Base-by-base conservation (phyloP, 768 basidiomycete genomes). In the Infundibulicybe gibba region DNA sequence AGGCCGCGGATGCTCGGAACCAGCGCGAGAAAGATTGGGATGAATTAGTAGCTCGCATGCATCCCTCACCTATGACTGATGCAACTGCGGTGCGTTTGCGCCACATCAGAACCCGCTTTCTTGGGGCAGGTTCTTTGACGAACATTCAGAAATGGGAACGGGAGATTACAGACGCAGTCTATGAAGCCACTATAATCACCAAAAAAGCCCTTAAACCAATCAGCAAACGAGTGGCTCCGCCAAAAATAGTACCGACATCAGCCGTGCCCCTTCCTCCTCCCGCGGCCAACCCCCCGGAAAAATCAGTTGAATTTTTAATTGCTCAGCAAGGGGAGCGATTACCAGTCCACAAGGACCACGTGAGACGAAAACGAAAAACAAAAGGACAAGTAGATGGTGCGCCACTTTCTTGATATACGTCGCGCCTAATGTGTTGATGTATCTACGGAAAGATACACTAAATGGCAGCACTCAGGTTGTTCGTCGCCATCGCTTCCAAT, bases 401-500 rank as follows among this genome's bases (percentile, higher is more conserved):
- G 25, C 25, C 25, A 25, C 25, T 8, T 8, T 4, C 8, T 25
- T 25, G 25, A 25, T 4, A 25, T 25, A 25, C 25, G 8, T 8
- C 25, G 25, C 25, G 25, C 8, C 25, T 8, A 25, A 8, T 25
- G 25, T 25, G 25, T 25, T 25, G 25, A 25, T 25, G n/a, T 25
- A 25, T n/a, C 25, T 25, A 25, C 8, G 25, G 8, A 25, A 25
- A 25, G 25, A 3, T 4, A 8, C 25, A 25, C 25, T 8, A 3
- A 25, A 25, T 25, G 25, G 25, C 25, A 8, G 8, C 25, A 25
- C 48, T 34, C 57, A 56, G 17, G 44, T 57, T 13, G 54, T 57
- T 39, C 72, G 85, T 44, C 76, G 88, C 14, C 77, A 82, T 41
- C 75, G 85, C 45, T 91, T 92, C 60, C 80, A 81, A 41, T 98